Conservation (phyloP, 345 rosid species). For the Noccaea caerulescens region DNA sequence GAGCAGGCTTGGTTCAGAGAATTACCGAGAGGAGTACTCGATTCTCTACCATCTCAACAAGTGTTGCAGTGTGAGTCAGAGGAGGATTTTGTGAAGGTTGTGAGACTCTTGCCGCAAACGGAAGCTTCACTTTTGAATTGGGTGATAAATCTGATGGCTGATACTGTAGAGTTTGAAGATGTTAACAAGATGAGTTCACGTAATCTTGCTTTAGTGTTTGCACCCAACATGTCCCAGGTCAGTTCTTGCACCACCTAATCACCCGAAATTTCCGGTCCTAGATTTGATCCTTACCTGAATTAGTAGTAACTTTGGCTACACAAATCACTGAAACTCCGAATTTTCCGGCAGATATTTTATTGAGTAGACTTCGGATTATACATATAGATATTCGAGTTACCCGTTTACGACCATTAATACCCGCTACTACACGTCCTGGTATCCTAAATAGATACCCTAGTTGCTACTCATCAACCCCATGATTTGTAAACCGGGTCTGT, state of each 20-base stretch:
- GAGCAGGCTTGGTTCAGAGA: constrained; percentile 95
- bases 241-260: constrained; percentile 24
- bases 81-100: constrained; percentile 76
- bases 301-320: too few species aligned
- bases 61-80: constrained; percentile 83
- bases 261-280: too few species aligned
- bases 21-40: constrained; percentile 78
- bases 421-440: too few species aligned
- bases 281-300: too few species aligned
- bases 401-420: too few species aligned
- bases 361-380: too few species aligned
- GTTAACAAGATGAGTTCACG: constrained; percentile 93
- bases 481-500: neutral
- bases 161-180: constrained; percentile 69
- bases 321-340: too few species aligned
- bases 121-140: constrained; percentile 81
- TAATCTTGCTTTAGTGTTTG: constrained; percentile 86
- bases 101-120: constrained; percentile 74
- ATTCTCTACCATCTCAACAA: constrained; percentile 74
- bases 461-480: neutral
- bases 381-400: too few species aligned
- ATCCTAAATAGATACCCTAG: neutral
- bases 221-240: constrained; percentile 95
- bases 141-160: constrained; percentile 90
- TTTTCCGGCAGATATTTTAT: too few species aligned